phyloP scores from a whole-genome alignment of 495 filamentous ascomycete species.

The Neurospora sublineolata region DNA sequence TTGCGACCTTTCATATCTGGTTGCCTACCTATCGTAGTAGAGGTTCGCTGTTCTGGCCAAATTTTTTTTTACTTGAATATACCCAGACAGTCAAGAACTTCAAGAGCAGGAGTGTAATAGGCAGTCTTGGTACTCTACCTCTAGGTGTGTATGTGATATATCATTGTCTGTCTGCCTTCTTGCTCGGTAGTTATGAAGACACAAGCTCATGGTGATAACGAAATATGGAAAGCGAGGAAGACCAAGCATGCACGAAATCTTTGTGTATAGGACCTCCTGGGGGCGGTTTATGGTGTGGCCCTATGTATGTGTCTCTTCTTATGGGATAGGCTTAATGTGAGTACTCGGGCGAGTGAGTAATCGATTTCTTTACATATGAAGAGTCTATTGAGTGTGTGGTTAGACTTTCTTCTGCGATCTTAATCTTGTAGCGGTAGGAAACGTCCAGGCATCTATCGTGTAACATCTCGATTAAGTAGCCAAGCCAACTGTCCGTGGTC shows the following conservation, averaged over 20 bases:
- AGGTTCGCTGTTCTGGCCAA: background rate
- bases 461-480: background rate
- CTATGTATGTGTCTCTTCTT: background rate
- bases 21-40: background rate
- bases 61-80: background rate
- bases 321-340: background rate
- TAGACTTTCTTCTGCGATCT: background rate
- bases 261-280: background rate
- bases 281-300: background rate
- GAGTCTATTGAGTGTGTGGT: background rate
- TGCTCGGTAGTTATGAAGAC: background rate
- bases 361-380: background rate
- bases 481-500: background rate
- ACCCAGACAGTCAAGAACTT: background rate
- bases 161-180: background rate
- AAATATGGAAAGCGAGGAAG: background rate
- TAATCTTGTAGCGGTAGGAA: background rate
- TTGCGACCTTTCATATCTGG: background rate
- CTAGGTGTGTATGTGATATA: background rate
- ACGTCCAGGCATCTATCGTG: background rate
- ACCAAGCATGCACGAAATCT: background rate
- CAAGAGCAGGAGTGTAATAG: background rate
- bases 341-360: background rate
- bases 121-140: background rate
- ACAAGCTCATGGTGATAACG: background rate